Conservation (phyloP, 495 filamentous ascomycete genomes). For the Parathielavia hyrcaniae region DNA sequence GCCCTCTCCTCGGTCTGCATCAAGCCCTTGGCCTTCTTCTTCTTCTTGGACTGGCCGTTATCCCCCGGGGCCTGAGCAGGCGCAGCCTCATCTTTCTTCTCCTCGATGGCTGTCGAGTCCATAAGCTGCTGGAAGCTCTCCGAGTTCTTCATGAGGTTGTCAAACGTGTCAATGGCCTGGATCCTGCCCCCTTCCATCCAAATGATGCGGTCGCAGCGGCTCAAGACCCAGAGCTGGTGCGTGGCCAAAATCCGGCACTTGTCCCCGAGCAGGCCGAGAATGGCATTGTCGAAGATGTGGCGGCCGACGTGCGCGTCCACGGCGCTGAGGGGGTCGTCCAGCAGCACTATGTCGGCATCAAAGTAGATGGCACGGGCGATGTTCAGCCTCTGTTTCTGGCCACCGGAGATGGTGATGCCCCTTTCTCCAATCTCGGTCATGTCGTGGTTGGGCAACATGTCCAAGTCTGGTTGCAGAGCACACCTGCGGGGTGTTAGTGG, state of each 20-base stretch:
- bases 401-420: slow-evolving; percentile 75
- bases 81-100: slow-evolving; percentile 49
- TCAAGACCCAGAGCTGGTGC: slow-evolving; percentile 88
- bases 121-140: slow-evolving; percentile 71
- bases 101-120: slow-evolving; percentile 72
- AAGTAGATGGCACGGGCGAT: slow-evolving; percentile 84
- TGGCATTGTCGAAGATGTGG: slow-evolving; percentile 94
- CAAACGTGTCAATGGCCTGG: slow-evolving; percentile 77
- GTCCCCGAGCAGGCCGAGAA: slow-evolving; percentile 79
- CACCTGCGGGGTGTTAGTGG: slow-evolving; percentile 47
- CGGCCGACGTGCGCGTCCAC: slow-evolving; percentile 85
- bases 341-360: slow-evolving; percentile 70
- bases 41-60: slow-evolving; percentile 52
- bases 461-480: slow-evolving; percentile 63
- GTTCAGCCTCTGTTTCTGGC: slow-evolving; percentile 78
- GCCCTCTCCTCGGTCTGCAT: slow-evolving; percentile 92
- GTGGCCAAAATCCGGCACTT: slow-evolving; percentile 90
- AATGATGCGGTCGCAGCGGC: slow-evolving; percentile 81
- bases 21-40: slow-evolving; percentile 56
- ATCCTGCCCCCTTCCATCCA: slow-evolving; percentile 85
- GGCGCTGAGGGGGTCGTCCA: slow-evolving; percentile 78
- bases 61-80: slow-evolving; percentile 40
- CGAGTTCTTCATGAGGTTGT: slow-evolving; percentile 73
- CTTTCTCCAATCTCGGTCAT: slow-evolving; percentile 71
- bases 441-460: slow-evolving; percentile 70